phyloP scores from a whole-genome alignment of 1,284 basidiomycete species.

The Puccinia triticina region DNA sequence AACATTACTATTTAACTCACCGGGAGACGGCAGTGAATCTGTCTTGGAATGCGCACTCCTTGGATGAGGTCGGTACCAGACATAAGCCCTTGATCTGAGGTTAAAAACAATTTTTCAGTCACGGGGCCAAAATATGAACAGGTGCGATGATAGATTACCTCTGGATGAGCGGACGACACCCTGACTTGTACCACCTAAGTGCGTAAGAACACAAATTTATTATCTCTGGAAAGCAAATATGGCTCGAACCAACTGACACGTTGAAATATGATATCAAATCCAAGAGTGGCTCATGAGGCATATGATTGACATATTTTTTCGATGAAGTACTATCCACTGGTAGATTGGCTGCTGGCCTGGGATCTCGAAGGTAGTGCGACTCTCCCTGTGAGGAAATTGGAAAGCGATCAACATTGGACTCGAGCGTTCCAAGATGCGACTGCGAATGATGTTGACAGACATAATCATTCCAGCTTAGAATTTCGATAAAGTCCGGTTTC shows the following conservation, averaged over 20 bases:
- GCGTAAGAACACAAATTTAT: neutral
- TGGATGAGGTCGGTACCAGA: conserved; percentile 46
- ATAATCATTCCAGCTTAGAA: conserved; percentile 48
- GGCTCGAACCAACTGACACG: neutral
- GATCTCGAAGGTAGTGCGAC: conserved; percentile 45
- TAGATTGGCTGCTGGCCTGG: conserved; percentile 35
- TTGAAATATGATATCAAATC: conserved; percentile 45
- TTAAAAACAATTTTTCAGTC: neutral
- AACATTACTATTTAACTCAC: conserved; percentile 5
- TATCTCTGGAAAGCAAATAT: neutral
- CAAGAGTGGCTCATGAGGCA: conserved; percentile 42
- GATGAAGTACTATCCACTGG: conserved; percentile 29
- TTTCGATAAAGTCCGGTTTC: conserved; percentile 42
- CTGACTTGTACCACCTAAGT: conserved; percentile 45
- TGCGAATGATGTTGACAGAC: neutral
- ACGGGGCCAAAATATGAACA: neutral
- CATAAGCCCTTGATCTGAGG: conserved; percentile 32
- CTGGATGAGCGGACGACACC: conserved; percentile 11
- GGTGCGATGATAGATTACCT: conserved; percentile 11
- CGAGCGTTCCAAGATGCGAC: neutral
- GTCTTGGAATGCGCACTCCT: conserved; percentile 2
- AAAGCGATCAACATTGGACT: neutral
- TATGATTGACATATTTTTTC: conserved; percentile 25
- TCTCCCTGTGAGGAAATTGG: conserved; percentile 30
- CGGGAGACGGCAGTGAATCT: conserved; percentile 15